phyloP scores from a whole-genome alignment of 331 rosid genomes.

The Malus hybrid region DNA sequence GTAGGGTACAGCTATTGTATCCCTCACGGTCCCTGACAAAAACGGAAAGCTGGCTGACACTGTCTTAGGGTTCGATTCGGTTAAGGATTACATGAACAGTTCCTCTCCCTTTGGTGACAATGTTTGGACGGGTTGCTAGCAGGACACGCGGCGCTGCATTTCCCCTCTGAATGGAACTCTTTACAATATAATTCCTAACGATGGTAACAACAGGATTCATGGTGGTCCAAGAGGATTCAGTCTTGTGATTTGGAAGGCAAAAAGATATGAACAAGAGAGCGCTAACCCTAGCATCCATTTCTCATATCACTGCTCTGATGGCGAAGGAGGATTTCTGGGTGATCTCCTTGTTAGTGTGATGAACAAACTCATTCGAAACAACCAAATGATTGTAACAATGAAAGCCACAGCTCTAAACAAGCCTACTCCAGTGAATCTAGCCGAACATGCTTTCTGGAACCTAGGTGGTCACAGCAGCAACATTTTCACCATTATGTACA shows the following conservation, averaged over 20 bases:
- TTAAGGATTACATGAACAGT: background rate
- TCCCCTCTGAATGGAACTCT: background rate
- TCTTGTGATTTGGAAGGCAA: conserved; percentile 8
- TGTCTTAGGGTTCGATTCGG: background rate
- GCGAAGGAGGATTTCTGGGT: background rate
- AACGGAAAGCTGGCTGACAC: background rate
- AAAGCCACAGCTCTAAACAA: conserved; percentile 4
- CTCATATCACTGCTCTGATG: background rate
- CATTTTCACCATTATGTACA: conserved; percentile 1
- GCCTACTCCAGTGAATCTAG: conserved; percentile 10
- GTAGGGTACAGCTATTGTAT: background rate
- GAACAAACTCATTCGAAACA: background rate
- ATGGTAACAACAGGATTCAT: background rate
- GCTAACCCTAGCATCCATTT: conserved; percentile 2
- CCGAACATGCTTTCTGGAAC: conserved; percentile 14
- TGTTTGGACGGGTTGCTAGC: background rate
- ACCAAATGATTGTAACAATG: background rate
- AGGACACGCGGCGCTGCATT: background rate
- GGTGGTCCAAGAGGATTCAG: conserved; percentile 15
- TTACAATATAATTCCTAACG: background rate
- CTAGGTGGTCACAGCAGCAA: conserved; percentile 8
- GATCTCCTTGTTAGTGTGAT: background rate
- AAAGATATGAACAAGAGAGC: background rate
- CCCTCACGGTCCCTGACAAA: background rate
- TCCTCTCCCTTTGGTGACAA: background rate